Conservation (phyloP, 371 early-diverging fungal genomes). For the Mortierella sp. region DNA sequence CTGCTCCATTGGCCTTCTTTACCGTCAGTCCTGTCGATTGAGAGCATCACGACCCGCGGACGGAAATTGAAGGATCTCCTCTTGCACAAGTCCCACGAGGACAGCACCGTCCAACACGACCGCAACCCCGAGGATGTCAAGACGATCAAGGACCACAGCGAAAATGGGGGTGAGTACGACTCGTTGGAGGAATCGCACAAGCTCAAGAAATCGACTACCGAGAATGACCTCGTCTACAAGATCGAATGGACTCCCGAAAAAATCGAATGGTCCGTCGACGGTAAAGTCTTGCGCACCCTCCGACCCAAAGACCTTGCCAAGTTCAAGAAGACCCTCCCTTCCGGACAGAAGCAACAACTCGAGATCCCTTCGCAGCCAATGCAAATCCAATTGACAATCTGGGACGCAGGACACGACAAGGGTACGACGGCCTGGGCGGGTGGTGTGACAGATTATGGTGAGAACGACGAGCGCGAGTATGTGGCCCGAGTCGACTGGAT, state of each 20-base stretch:
- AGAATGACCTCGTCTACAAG: constrained; percentile 17
- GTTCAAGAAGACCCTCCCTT: background rate
- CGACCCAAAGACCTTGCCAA: background rate
- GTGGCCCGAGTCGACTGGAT: constrained; percentile 18
- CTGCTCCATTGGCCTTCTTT: constrained; percentile 16
- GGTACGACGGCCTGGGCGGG: constrained; percentile 20
- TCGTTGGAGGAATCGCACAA: constrained; percentile 25
- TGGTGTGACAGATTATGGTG: constrained; percentile 3
- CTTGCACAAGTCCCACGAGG: background rate
- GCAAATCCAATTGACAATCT: constrained; percentile 21
- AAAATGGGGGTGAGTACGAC: background rate
- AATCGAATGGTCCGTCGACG: constrained; percentile 19
- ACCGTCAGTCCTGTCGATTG: constrained; percentile 16
- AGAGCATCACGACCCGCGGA: constrained; percentile 14
- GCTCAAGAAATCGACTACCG: constrained; percentile 8
- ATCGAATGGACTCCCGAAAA: constrained; percentile 18
- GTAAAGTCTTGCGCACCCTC: constrained; percentile 5
- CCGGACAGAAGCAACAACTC: background rate
- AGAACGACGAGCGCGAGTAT: constrained; percentile 17
- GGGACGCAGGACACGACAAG: constrained; percentile 17
- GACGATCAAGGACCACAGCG: background rate
- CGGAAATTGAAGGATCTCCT: constrained; percentile 31
- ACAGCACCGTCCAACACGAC: background rate
- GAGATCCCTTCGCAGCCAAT: constrained; percentile 14
- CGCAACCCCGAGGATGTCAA: background rate